These are phyloP conservation scores for Rhodotorula sp. DNA, from an alignment of 1,284 basidiomycete species.

Conservation along the genomic window DNA sequence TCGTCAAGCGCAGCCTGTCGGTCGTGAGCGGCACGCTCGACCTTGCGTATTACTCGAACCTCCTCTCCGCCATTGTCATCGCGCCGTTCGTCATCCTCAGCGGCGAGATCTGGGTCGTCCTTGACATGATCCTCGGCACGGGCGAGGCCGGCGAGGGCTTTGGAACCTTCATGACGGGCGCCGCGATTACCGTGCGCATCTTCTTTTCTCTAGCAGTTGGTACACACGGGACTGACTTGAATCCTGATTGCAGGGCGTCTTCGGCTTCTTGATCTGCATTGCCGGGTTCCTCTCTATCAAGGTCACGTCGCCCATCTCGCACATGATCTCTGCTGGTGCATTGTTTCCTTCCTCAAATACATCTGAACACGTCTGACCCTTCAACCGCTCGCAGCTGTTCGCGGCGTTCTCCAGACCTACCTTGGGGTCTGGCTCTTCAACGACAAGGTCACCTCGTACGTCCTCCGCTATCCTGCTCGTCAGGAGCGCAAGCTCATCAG, in stretches of 20 bases:
- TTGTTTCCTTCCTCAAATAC: slow-evolving; percentile 48
- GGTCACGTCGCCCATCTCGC: slow-evolving; percentile 86
- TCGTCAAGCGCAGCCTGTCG: slow-evolving; percentile 75
- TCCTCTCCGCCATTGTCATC: slow-evolving; percentile 65
- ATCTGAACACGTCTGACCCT: slow-evolving; percentile 55
- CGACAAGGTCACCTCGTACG: slow-evolving; percentile 72
- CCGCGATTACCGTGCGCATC: slow-evolving; percentile 66
- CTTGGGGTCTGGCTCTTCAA: slow-evolving; percentile 72
- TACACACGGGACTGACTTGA: background rate
- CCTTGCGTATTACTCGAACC: slow-evolving; percentile 81
- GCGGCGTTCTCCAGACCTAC: slow-evolving; percentile 75
- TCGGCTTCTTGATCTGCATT: slow-evolving; percentile 86
- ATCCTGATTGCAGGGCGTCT: slow-evolving; percentile 60
- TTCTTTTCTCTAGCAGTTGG: background rate
- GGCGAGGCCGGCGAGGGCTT: slow-evolving; percentile 55
- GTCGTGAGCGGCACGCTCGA: slow-evolving; percentile 75
- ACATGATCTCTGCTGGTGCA: slow-evolving; percentile 85
- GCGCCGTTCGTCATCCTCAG: slow-evolving; percentile 67
- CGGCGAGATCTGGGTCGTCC: slow-evolving; percentile 68
- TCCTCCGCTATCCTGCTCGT: background rate
- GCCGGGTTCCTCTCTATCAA: slow-evolving; percentile 87
- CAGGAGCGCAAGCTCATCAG: too few relatives aligned
- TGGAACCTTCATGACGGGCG: slow-evolving; percentile 72
- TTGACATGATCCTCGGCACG: slow-evolving; percentile 61
- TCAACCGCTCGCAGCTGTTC: slow-evolving; percentile 58